Percentiles rank a stretch among this genome's conserved stretches.
phyloP scores from a whole-genome alignment of 345 rosid species.

The Conringia planisiliqua region DNA sequence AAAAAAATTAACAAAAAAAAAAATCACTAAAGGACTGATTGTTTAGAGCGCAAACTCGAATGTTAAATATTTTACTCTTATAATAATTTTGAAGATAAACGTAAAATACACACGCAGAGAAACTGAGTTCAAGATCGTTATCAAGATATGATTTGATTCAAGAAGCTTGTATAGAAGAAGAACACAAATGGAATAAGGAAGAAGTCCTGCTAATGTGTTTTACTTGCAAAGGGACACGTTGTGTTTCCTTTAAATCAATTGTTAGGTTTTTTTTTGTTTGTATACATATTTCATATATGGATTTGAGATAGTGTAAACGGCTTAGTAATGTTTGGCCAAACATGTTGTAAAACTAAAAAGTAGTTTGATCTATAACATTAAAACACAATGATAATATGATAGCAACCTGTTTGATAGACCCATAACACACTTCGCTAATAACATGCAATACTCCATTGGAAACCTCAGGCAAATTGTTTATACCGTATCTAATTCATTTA shows the following conservation, averaged over 20 bases:
- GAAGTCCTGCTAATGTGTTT: conserved; percentile 17
- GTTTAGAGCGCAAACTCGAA: background rate
- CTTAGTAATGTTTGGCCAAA: background rate
- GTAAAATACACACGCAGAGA: background rate
- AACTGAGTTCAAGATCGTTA: background rate
- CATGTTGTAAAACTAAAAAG: background rate
- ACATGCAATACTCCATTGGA: background rate
- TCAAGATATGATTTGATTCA: background rate
- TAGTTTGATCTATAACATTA: background rate
- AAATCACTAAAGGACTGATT: background rate
- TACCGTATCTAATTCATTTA: background rate
- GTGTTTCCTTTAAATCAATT: background rate
- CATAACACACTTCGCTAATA: background rate
- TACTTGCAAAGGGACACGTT: conserved; percentile 12
- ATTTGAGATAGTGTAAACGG: background rate
- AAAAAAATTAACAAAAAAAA: background rate
- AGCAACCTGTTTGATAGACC: background rate
- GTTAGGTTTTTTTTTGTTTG: background rate
- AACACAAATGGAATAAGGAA: conserved; percentile 13
- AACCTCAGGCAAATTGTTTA: background rate
- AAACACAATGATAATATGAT: background rate
- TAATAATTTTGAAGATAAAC: too few relatives aligned
- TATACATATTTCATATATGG: background rate
- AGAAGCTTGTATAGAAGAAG: conserved; percentile 3
- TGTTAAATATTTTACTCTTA: too few relatives aligned